These are phyloP conservation scores for Pichia deserticola DNA, from an alignment of 805 yeast species.

Conservation along the genomic window DNA sequence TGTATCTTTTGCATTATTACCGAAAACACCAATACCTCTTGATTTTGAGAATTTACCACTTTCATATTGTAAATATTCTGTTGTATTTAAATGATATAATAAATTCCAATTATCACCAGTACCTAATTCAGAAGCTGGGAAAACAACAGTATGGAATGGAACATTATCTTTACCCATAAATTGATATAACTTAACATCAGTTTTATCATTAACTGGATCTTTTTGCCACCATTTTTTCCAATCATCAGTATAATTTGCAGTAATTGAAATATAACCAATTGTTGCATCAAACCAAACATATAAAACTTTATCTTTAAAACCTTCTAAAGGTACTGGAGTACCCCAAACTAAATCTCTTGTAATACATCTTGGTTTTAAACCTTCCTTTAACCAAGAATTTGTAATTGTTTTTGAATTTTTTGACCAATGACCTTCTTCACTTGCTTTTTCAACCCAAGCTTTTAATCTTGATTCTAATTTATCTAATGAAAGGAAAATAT, in stretches of 20 bases:
- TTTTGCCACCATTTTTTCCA: constrained; percentile 88
- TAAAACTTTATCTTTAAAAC: constrained; percentile 79
- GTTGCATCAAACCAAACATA: constrained; percentile 99
- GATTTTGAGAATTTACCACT: constrained; percentile 97
- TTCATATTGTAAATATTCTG: constrained; percentile 96
- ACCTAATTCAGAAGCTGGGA: constrained; percentile 90
- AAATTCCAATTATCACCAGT: constrained; percentile 85
- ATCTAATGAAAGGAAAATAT: constrained; percentile 75
- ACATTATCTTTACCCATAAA: constrained; percentile 99
- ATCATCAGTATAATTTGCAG: constrained; percentile 77
- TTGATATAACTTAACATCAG: constrained; percentile 80
- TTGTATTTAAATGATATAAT: constrained; percentile 84
- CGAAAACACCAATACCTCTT: constrained; percentile 97
- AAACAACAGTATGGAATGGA: constrained; percentile 97
- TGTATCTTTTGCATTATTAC: constrained; percentile 92
- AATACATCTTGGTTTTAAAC: constrained; percentile 88
- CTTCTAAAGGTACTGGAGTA: constrained; percentile 90
- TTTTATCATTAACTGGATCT: constrained; percentile 52
- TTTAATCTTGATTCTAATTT: constrained; percentile 71
- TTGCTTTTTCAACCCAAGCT: constrained; percentile 64
- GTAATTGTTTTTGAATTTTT: constrained; percentile 86
- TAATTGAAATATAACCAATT: constrained; percentile 92
- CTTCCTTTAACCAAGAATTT: constrained; percentile 88
- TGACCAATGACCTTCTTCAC: constrained; percentile 80
- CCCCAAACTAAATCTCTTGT: constrained; percentile 99